Conservation (phyloP, 208 protist species). For the Porcisia hertigi region DNA sequence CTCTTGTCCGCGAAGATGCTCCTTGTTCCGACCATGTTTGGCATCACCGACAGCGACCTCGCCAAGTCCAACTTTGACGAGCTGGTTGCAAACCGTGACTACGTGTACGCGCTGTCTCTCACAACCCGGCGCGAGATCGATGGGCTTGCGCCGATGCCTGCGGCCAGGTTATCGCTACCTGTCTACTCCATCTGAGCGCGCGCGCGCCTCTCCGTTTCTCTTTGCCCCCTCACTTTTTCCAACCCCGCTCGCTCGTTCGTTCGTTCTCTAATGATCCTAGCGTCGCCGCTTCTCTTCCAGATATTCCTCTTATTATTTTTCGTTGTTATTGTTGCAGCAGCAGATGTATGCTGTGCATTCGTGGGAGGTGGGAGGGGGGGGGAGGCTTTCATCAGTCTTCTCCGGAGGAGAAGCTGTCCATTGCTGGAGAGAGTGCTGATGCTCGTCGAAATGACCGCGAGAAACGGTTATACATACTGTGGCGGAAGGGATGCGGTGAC, state of each 20-base stretch:
- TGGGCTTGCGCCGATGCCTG: slow-evolving; percentile 42
- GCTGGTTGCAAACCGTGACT: slow-evolving; percentile 47
- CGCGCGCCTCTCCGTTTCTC: not conserved
- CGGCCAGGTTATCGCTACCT: slow-evolving; percentile 61
- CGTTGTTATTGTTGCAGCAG: not conserved
- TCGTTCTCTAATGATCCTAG: too few relatives aligned
- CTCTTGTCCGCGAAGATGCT: slow-evolving; percentile 58
- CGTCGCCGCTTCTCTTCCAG: too few relatives aligned
- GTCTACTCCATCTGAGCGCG: slow-evolving; percentile 44
- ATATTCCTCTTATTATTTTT: not conserved
- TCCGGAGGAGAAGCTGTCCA: not conserved
- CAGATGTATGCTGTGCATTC: not conserved
- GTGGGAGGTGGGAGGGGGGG: not conserved
- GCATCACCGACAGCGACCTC: slow-evolving; percentile 81
- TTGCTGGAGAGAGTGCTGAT: not conserved
- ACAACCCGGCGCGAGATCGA: slow-evolving; percentile 16
- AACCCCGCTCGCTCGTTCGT: too few relatives aligned
- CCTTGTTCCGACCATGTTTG: slow-evolving; percentile 73
- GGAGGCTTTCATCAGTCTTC: not conserved
- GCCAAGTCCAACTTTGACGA: slow-evolving; percentile 83
- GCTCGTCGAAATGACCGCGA: too few relatives aligned
- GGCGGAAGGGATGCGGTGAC: not conserved
- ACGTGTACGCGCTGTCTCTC: slow-evolving; percentile 55
- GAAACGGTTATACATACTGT: not conserved
- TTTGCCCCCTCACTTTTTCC: not conserved